phyloP scores from a whole-genome alignment of 1,139 yeast genomes.

The Diutina scorzettiae region DNA sequence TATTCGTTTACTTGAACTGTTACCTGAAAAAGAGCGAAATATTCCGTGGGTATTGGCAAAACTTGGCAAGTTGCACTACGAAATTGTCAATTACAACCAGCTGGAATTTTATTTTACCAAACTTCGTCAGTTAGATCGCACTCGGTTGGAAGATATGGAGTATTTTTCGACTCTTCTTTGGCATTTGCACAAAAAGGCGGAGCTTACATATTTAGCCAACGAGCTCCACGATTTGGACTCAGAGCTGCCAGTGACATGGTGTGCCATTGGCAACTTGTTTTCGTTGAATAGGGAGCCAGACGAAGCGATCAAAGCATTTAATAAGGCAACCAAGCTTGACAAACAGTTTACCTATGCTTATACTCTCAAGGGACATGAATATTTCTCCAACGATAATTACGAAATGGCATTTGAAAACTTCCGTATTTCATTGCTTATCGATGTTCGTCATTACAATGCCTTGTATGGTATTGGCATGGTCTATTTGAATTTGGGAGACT shows the following conservation, averaged over 20 bases:
- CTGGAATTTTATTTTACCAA: slow-evolving; percentile 53
- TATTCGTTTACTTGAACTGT: slow-evolving; percentile 48
- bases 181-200: slow-evolving; percentile 84
- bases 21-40: slow-evolving; percentile 51
- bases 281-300: slow-evolving; percentile 79
- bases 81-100: slow-evolving; percentile 74
- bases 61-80: slow-evolving; percentile 74
- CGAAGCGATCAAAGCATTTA: slow-evolving; percentile 82
- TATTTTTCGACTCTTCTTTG: slow-evolving; percentile 80
- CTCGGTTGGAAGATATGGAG: slow-evolving; percentile 86
- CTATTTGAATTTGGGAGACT: slow-evolving; percentile 75
- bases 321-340: slow-evolving; percentile 61
- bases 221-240: slow-evolving; percentile 63
- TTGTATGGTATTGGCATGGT: slow-evolving; percentile 96
- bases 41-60: slow-evolving; percentile 85
- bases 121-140: slow-evolving; percentile 59
- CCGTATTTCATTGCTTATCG: slow-evolving; percentile 64
- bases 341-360: slow-evolving; percentile 79
- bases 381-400: slow-evolving; percentile 76
- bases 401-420: slow-evolving; percentile 83
- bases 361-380: slow-evolving; percentile 91
- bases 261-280: slow-evolving; percentile 79
- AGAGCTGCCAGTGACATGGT: slow-evolving; percentile 77
- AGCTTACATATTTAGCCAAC: slow-evolving; percentile 68
- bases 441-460: slow-evolving; percentile 84